Evolutionary conservation across 2,329 filamentous ascomycete species (phyloP).

Genomic region (Epichloe coenophiala): DNA sequence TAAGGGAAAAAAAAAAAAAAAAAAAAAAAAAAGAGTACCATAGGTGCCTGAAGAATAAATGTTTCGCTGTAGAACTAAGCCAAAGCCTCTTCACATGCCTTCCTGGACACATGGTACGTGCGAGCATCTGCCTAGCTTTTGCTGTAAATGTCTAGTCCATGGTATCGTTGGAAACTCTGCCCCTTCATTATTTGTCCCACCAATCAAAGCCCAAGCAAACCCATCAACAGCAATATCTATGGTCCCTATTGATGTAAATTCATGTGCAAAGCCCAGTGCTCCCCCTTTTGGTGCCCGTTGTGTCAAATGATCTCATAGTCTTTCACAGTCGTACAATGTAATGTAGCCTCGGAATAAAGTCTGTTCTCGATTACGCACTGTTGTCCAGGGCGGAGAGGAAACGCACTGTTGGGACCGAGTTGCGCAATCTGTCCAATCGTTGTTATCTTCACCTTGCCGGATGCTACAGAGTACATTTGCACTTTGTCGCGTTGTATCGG

Average conservation of each 20-base stretch:
- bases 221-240: too few species aligned
- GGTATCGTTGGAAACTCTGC: too few species aligned
- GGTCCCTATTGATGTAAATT: too few species aligned
- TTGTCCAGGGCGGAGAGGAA: conserved; percentile 26
- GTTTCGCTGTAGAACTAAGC: not conserved
- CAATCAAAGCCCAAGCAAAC: too few species aligned
- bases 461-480: conserved; percentile 26
- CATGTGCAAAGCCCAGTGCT: too few species aligned
- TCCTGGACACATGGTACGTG: too few species aligned
- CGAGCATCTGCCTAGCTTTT: too few species aligned
- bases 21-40: too few species aligned
- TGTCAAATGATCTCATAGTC: conserved; percentile 8
- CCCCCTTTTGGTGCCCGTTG: too few species aligned
- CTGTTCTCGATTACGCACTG: conserved; percentile 27
- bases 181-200: too few species aligned
- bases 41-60: too few species aligned
- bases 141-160: too few species aligned
- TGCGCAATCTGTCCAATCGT: conserved; percentile 23
- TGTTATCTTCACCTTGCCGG: conserved; percentile 29
- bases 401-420: conserved; percentile 31
- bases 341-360: conserved; percentile 28
- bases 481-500: conserved; percentile 15
- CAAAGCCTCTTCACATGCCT: not conserved
- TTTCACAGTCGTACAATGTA: conserved; percentile 26
- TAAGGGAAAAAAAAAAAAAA: not conserved